phyloP scores from a whole-genome alignment of 441 rosid genomes.

The Euphorbia schlechtendalii region DNA sequence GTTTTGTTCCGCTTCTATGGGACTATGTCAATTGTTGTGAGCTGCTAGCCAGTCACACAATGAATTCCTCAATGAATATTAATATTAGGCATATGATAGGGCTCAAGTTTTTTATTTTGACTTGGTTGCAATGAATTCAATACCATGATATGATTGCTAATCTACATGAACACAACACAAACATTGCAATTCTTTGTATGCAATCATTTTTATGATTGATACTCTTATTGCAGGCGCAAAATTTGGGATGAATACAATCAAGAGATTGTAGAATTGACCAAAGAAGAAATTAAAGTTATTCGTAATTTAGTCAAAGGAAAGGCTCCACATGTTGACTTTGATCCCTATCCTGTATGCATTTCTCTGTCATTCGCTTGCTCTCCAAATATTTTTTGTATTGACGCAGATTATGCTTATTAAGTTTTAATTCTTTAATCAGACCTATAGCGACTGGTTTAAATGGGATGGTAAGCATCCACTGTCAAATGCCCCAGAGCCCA shows the following conservation, averaged over 20 bases:
- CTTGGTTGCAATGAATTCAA: background rate
- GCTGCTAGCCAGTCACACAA: background rate
- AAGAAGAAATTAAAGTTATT: constrained; percentile 50
- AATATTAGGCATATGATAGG: background rate
- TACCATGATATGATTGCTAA: background rate
- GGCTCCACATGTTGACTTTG: constrained; percentile 89
- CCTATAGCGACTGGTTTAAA: constrained; percentile 83
- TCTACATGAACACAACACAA: background rate
- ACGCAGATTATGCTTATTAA: background rate
- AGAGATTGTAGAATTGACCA: constrained; percentile 74
- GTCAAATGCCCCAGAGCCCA: constrained; percentile 95
- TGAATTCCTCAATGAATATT: background rate
- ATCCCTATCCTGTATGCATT: constrained; percentile 59
- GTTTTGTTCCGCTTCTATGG: background rate
- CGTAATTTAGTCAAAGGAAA: constrained; percentile 66
- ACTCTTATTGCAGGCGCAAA: constrained; percentile 54
- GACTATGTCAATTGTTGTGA: background rate
- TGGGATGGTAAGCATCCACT: constrained; percentile 80
- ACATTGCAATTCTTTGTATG: background rate
- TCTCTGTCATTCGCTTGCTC: constrained; percentile 8
- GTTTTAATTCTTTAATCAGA: constrained; percentile 34
- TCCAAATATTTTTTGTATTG: background rate
- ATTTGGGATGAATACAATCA: constrained; percentile 81
- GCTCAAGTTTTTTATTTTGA: background rate
- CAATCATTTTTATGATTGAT: constrained; percentile 2